phyloP scores from a whole-genome alignment of 2,329 filamentous ascomycete genomes.

The Penicillium sp. region DNA sequence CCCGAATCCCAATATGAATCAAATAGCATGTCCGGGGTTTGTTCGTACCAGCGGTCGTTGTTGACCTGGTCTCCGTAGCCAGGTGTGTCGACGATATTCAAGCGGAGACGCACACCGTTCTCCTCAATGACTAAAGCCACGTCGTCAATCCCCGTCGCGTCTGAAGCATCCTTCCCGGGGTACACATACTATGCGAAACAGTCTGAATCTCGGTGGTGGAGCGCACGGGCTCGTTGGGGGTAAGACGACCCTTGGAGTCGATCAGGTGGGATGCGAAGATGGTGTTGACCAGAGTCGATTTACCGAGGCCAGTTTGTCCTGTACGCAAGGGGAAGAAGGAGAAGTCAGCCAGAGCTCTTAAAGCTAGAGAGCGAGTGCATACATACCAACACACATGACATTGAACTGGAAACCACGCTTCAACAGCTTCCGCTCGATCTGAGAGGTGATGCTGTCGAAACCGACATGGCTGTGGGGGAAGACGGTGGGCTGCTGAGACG shows the following conservation, averaged over 20 bases:
- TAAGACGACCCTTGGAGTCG: constrained; percentile 94
- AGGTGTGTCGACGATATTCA: constrained; percentile 99
- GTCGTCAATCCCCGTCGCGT: constrained; percentile 24
- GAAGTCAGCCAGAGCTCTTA: constrained; percentile 42
- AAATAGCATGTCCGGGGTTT: not conserved
- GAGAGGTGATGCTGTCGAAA: constrained; percentile 99
- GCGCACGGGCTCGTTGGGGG: constrained; percentile 90
- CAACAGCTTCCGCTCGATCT: constrained; percentile 99
- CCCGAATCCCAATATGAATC: not conserved
- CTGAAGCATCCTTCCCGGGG: not conserved
- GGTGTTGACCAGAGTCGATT: constrained; percentile 99
- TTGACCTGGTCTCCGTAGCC: constrained; percentile 99
- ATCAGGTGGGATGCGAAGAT: constrained; percentile 99
- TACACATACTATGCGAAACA: constrained; percentile 77
- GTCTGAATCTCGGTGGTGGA: constrained; percentile 98
- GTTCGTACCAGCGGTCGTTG: constrained; percentile 85
- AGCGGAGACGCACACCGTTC: constrained; percentile 93
- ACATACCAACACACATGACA: constrained; percentile 97
- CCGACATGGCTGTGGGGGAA: constrained; percentile 98
- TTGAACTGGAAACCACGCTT: constrained; percentile 99
- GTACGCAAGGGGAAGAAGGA: constrained; percentile 32
- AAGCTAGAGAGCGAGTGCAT: not conserved
- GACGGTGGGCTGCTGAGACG: constrained; percentile 57
- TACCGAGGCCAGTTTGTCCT: constrained; percentile 98
- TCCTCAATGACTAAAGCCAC: constrained; percentile 79